phyloP scores from a whole-genome alignment of 306 rosid genomes.

The Heteromeles arbutifolia region DNA sequence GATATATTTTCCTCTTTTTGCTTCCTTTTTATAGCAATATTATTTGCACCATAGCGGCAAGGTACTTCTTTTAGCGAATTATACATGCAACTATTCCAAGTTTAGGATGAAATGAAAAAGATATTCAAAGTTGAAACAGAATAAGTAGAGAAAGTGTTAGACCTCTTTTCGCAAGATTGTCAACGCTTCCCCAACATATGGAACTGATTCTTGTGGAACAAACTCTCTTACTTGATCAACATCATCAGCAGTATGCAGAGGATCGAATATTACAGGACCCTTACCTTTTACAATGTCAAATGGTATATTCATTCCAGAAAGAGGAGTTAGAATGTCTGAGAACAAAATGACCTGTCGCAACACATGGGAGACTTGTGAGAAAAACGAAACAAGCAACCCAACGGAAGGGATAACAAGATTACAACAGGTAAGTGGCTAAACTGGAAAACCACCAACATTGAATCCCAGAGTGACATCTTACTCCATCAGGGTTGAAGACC shows the following conservation, averaged over 20 bases:
- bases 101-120: not conserved
- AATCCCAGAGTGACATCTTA: constrained; percentile 28
- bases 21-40: not conserved
- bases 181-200: constrained; percentile 93
- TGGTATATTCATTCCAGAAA: constrained; percentile 96
- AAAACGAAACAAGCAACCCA: constrained; percentile 8
- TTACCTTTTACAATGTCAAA: constrained; percentile 96
- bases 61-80: not conserved
- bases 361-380: not conserved
- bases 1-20: not conserved
- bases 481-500: constrained; percentile 96
- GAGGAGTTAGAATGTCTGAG: constrained; percentile 96
- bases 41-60: not conserved
- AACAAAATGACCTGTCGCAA: constrained; percentile 78
- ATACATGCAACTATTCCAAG: not conserved
- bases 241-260: constrained; percentile 53
- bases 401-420: not conserved
- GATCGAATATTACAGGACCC: constrained; percentile 85
- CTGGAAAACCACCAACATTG: not conserved
- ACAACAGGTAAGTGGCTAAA: not conserved
- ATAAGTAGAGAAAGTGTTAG: constrained; percentile 8
- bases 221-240: constrained; percentile 78
- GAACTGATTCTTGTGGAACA: constrained; percentile 89
- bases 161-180: constrained; percentile 85
- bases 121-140: constrained; percentile 3